Evolutionary conservation across 768 basidiomycete genomes (phyloP).

Genomic region (Lepiota brunneoincarnata): DNA sequence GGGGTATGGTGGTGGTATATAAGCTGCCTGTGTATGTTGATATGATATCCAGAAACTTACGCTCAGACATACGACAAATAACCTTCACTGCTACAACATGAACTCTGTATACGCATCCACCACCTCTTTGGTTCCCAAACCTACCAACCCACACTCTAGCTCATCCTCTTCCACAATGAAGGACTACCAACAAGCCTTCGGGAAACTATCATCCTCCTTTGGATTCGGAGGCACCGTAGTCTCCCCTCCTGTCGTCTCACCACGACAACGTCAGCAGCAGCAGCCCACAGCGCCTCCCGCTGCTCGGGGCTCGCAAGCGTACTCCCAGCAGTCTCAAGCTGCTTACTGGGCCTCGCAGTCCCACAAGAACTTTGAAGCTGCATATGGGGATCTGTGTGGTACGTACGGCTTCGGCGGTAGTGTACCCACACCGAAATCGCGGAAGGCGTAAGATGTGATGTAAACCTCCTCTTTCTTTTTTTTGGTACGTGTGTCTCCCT

Average conservation of each 20-base stretch:
- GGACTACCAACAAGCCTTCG: conserved; percentile 6
- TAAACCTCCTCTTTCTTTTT: not conserved
- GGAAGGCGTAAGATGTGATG: not conserved
- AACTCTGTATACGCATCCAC: conserved; percentile 6
- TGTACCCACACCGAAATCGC: conserved; percentile 2
- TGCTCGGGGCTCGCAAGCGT: not conserved
- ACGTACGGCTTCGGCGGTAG: conserved; percentile 8
- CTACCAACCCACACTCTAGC: not conserved
- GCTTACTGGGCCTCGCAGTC: conserved; percentile 12
- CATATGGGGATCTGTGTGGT: conserved; percentile 2
- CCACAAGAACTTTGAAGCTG: conserved; percentile 10
- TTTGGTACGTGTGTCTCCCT: not conserved
- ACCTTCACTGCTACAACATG: not conserved
- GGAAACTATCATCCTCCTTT: conserved; percentile 7
- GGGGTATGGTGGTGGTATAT: not conserved
- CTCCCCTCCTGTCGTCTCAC: not conserved
- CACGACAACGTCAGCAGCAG: not conserved
- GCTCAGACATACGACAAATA: not conserved
- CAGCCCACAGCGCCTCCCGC: not conserved
- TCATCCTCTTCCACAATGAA: not conserved
- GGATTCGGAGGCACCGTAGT: conserved; percentile 2
- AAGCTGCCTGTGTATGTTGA: not conserved
- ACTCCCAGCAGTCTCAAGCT: conserved; percentile 3
- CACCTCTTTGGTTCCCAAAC: not conserved
- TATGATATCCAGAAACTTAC: not conserved